Conservation (phyloP, 768 basidiomycete genomes). For the Pulveroboletus sp. region DNA sequence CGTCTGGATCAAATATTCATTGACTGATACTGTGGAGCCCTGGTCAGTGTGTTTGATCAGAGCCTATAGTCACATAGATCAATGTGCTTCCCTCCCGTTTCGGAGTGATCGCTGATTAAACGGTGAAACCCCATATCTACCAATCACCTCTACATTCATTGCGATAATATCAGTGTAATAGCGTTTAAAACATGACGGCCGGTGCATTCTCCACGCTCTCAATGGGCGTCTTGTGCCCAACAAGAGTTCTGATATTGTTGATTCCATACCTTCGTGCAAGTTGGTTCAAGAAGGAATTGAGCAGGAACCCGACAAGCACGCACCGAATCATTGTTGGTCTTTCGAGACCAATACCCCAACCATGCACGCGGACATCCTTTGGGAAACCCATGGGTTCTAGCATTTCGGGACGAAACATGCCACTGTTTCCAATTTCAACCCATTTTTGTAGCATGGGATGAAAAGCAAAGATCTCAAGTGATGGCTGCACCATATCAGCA, state of each 20-base stretch:
- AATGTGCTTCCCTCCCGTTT: not conserved
- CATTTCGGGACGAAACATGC: constrained; percentile 99
- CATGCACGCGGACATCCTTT: constrained; percentile 91
- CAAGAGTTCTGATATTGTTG: constrained; percentile 92
- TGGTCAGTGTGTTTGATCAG: constrained; percentile 6
- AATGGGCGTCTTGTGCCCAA: constrained; percentile 95
- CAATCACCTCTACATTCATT: not conserved
- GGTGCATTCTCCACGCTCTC: constrained; percentile 85
- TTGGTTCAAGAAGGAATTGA: constrained; percentile 1
- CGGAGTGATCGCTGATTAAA: not conserved
- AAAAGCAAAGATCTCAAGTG: constrained; percentile 97
- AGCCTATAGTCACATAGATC: not conserved
- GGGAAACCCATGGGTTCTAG: constrained; percentile 98
- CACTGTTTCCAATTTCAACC: constrained; percentile 98
- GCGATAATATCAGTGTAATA: constrained; percentile 5
- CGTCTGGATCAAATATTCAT: not conserved
- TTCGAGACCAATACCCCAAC: constrained; percentile 94
- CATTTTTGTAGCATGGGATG: constrained; percentile 90
- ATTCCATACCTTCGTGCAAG: constrained; percentile 74
- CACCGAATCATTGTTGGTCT: constrained; percentile 98
- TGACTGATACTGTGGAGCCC: not conserved
- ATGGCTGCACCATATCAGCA: constrained; percentile 52
- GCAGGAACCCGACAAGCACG: constrained; percentile 20
- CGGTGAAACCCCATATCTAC: constrained; percentile 5
- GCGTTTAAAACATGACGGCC: constrained; percentile 78